phyloP scores from a whole-genome alignment of 441 rosid genomes.

The Erysimum pusillum region DNA sequence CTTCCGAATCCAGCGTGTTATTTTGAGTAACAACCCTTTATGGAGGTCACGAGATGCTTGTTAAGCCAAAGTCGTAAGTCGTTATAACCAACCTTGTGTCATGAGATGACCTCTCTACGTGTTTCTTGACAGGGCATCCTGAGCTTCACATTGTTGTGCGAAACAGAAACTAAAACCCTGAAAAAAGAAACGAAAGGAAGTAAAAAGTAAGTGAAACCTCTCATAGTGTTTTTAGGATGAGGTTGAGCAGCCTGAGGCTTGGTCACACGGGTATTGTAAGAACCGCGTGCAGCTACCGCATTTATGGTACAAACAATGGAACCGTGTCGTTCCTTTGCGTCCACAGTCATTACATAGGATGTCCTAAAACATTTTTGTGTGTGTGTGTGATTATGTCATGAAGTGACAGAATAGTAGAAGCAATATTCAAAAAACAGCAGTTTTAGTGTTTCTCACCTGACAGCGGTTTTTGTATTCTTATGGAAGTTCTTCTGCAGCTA shows the following conservation, averaged over 20 bases:
- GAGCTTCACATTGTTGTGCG: constrained; percentile 50
- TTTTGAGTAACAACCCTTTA: constrained; percentile 75
- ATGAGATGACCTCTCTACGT: constrained; percentile 89
- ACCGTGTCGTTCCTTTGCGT: constrained; percentile 70
- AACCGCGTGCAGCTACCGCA: constrained; percentile 68
- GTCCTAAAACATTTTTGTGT: constrained; percentile 58
- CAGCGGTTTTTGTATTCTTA: constrained; percentile 66
- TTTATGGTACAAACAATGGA: constrained; percentile 98
- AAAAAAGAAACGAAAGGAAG: background rate
- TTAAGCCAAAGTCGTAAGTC: constrained; percentile 86
- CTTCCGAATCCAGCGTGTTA: constrained; percentile 48
- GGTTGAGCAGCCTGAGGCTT: constrained; percentile 56
- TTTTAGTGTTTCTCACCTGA: constrained; percentile 58
- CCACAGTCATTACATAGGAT: constrained; percentile 92
- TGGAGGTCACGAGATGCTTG: constrained; percentile 92
- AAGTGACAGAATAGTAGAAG: background rate
- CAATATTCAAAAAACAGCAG: background rate
- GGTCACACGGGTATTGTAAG: constrained; percentile 92
- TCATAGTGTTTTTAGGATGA: constrained; percentile 42
- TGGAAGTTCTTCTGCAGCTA: constrained; percentile 82
- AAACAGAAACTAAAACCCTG: background rate
- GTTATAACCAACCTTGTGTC: constrained; percentile 84
- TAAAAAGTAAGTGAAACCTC: constrained; percentile 3
- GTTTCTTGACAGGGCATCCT: constrained; percentile 93
- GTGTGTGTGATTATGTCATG: background rate